Evolutionary conservation across 176 grass and related monocot genomes (phyloP), one percentile per base, ranked within the genome.

Genomic region (Avena eriantha): DNA sequence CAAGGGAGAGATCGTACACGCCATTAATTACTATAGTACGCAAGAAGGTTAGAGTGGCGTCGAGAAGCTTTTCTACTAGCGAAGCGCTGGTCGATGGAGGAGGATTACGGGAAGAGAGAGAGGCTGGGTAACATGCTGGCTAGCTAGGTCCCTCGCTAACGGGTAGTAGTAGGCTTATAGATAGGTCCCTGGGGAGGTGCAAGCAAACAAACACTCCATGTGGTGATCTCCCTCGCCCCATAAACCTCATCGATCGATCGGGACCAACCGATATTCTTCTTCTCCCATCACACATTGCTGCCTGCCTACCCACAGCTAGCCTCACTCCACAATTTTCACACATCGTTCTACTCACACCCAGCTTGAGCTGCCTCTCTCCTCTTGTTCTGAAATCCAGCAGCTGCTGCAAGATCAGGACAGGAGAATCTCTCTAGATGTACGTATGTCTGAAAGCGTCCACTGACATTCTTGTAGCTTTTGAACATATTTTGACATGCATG

Each of bases 201-300:
- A 82, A 82, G 61, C 83, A 69, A 48, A 39, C 78, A 66, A 66
- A 87, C 89, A 87, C 75, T 77, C 85, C 89, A 87, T 80, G 89
- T 91, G 80, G 68, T 87, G 36, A 65, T 24, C 22, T 26, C 64
- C 26, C 49, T 48, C 56, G 33, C 36, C 58, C 84, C 82, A 85
- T 80, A 85, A 80, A 26, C 82, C 73, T 76, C 79, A 55, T 77
- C 59, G 58, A 76, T 83, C 86, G 36, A 41, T 41, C 39, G 35
- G 80, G 73, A 72, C 74, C 64, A 67, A 39, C 23, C 31, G 41
- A 73, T 56, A 35, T 7, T 83, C 16, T 61, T 26, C 46, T 35
- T 35, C 43, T 46, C 57, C 16, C 60, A 55, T 83, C 80, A 41
- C 80, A 15, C 54, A 56, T 9, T n/a, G 39, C 39, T 41, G 39